phyloP scores from a whole-genome alignment of 2,329 filamentous ascomycete species.

The Scytalidium sp. region DNA sequence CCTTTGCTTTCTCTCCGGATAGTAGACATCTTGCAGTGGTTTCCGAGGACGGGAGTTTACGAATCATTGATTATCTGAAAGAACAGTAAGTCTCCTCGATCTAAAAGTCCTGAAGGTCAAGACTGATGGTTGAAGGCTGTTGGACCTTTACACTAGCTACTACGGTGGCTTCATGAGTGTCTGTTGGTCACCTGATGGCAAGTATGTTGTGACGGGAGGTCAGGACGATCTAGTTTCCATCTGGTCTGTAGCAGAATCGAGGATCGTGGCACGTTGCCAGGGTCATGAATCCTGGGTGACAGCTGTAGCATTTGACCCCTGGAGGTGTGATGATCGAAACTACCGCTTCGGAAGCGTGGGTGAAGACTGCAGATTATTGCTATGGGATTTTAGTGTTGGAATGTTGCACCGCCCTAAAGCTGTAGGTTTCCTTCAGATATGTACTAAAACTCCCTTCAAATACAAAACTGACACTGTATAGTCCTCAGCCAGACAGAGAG shows the following conservation, averaged over 20 bases:
- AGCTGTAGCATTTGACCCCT: conserved; percentile 90
- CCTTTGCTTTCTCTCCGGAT: conserved; percentile 90
- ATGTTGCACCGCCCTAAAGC: conserved; percentile 92
- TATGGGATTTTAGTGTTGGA: conserved; percentile 97
- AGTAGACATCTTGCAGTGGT: conserved; percentile 83
- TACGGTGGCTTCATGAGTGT: conserved; percentile 92
- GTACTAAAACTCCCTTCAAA: conserved; percentile 1
- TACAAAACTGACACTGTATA: conserved; percentile 26
- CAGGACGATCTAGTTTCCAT: conserved; percentile 96
- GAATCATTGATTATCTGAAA: conserved; percentile 87
- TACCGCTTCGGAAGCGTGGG: conserved; percentile 96
- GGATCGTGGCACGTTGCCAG: conserved; percentile 86
- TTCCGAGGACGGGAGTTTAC: conserved; percentile 84
- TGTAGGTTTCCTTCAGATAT: conserved; percentile 46
- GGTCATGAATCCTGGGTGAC: conserved; percentile 97
- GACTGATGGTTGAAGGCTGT: conserved; percentile 52
- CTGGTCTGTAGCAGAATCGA: conserved; percentile 82
- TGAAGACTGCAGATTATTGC: conserved; percentile 82
- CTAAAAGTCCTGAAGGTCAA: background rate
- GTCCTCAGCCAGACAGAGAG: conserved; percentile 54
- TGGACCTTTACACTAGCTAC: conserved; percentile 85
- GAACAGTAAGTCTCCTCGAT: conserved; percentile 65
- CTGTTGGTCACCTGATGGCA: conserved; percentile 96
- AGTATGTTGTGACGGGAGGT: conserved; percentile 91
- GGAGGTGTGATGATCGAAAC: conserved; percentile 92